phyloP scores from a whole-genome alignment of 345 rosid genomes.

The Hibiscus tridactylites region DNA sequence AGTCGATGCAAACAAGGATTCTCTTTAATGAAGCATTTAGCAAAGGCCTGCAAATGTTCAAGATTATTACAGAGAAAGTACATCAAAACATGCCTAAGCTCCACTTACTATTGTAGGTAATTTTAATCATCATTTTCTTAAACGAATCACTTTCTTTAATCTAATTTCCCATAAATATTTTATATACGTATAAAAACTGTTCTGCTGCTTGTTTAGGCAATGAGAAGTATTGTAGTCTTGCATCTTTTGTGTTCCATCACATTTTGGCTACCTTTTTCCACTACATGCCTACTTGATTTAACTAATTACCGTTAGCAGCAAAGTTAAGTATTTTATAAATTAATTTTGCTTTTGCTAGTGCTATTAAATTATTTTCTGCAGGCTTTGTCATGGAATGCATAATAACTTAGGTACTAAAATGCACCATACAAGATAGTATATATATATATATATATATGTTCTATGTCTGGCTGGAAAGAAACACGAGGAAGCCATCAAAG shows the following conservation, averaged over 20 bases:
- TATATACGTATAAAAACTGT: not conserved
- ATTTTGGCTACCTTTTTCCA: too few relatives aligned
- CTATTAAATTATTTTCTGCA: too few relatives aligned
- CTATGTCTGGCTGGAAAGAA: not conserved
- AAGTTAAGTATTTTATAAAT: too few relatives aligned
- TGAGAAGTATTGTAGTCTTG: conserved; percentile 31
- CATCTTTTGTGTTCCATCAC: conserved; percentile 1
- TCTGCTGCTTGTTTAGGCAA: too few relatives aligned
- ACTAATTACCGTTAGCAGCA: too few relatives aligned
- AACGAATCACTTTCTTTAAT: not conserved
- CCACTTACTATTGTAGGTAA: not conserved
- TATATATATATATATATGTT: too few relatives aligned
- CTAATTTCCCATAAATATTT: not conserved
- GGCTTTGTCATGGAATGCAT: too few relatives aligned
- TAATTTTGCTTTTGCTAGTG: too few relatives aligned
- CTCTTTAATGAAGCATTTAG: conserved; percentile 80
- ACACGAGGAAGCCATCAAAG: not conserved
- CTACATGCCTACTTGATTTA: too few relatives aligned
- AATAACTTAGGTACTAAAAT: too few relatives aligned
- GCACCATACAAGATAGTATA: too few relatives aligned
- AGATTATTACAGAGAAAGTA: conserved; percentile 55
- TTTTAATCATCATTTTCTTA: not conserved
- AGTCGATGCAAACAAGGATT: conserved; percentile 81
- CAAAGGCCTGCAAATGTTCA: conserved; percentile 80
- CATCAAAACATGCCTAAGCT: not conserved